Conservation (phyloP, 1,139 yeast genomes). For the Lodderomyces pseudojiufengensis region DNA sequence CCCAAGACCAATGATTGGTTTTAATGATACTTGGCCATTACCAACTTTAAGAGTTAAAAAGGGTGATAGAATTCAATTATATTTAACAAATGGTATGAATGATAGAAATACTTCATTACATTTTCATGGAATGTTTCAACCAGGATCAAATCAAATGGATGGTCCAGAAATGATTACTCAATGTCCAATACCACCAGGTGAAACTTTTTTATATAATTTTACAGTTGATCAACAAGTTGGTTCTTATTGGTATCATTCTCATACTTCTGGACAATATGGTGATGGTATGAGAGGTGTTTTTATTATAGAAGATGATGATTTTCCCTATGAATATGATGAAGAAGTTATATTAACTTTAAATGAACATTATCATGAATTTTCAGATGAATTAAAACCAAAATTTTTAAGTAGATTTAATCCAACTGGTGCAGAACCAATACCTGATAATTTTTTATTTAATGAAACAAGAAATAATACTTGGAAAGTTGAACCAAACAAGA, state of each 20-base stretch:
- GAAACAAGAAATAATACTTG: constrained; percentile 59
- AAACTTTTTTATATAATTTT: constrained; percentile 61
- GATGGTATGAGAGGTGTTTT: constrained; percentile 77
- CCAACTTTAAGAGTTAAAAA: constrained; percentile 63
- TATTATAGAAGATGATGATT: constrained; percentile 59
- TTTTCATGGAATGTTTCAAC: constrained; percentile 73
- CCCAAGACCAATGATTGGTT: constrained; percentile 55
- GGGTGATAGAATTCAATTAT: constrained; percentile 58
- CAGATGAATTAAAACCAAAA: constrained; percentile 38
- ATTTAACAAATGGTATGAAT: constrained; percentile 55
- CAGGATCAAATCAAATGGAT: constrained; percentile 61
- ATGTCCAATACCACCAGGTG: constrained; percentile 71
- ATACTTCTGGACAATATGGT: constrained; percentile 69
- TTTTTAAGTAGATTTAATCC: constrained; percentile 68
- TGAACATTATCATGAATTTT: constrained; percentile 60
- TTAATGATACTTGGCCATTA: constrained; percentile 70
- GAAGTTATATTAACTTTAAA: constrained; percentile 53
- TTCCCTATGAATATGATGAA: constrained; percentile 58
- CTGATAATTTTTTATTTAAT: constrained; percentile 61
- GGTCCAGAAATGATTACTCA: constrained; percentile 78
- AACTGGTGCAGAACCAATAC: constrained; percentile 81
- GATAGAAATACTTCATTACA: constrained; percentile 61
- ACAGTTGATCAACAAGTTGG: constrained; percentile 65
- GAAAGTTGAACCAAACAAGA: constrained; percentile 55
- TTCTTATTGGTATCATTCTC: constrained; percentile 83